phyloP scores from a whole-genome alignment of 2,329 filamentous ascomycete genomes.

The Chlorencoelia australis region DNA sequence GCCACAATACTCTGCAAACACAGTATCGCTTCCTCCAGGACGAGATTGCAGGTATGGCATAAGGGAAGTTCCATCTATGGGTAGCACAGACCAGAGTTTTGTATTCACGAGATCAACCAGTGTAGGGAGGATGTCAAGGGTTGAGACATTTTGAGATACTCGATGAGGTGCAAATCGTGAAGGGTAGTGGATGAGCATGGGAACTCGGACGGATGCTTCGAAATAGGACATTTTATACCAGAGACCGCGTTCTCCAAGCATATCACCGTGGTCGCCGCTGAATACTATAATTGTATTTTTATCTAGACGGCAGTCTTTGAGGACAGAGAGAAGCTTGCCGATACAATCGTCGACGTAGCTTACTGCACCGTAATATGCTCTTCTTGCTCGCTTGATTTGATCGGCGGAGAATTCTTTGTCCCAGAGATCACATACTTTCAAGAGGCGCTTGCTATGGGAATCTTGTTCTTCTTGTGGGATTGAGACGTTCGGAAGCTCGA shows the following conservation, averaged over 20 bases:
- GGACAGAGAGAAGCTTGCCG: conserved; percentile 65
- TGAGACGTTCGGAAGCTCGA: conserved; percentile 67
- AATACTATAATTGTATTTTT: conserved; percentile 88
- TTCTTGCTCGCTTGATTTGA: conserved; percentile 73
- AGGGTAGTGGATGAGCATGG: conserved; percentile 76
- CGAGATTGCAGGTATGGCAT: conserved; percentile 63
- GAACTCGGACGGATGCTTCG: conserved; percentile 81
- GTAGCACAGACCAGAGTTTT: conserved; percentile 58
- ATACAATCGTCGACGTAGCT: conserved; percentile 92
- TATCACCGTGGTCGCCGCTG: conserved; percentile 88
- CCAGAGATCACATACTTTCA: conserved; percentile 81
- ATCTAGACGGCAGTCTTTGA: conserved; percentile 70
- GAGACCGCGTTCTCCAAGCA: conserved; percentile 83
- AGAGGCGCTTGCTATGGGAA: conserved; percentile 73
- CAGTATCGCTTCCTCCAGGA: conserved; percentile 64
- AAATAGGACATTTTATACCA: conserved; percentile 99
- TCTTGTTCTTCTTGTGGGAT: conserved; percentile 78
- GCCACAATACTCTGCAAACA: conserved; percentile 91
- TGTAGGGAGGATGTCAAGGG: conserved; percentile 81
- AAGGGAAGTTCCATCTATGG: conserved; percentile 76
- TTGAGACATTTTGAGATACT: conserved; percentile 77
- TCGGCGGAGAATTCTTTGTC: conserved; percentile 75
- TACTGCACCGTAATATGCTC: conserved; percentile 87
- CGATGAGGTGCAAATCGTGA: conserved; percentile 64
- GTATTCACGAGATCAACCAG: conserved; percentile 74